These are phyloP conservation scores for Botrytis sinoallii DNA, from an alignment of 2,329 filamentous ascomycete genomes.

Conservation along the genomic window DNA sequence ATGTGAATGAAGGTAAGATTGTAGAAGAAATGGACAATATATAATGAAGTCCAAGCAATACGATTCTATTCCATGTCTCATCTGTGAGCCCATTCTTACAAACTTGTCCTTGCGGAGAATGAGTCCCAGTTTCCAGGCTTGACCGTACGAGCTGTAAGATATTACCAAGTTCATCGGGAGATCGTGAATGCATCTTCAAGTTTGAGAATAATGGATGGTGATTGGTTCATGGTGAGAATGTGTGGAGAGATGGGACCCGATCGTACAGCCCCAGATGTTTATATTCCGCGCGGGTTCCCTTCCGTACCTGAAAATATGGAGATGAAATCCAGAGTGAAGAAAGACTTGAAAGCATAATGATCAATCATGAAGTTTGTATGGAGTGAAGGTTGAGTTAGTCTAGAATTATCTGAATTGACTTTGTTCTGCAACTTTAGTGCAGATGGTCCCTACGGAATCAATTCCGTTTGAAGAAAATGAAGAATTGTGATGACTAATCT, in stretches of 20 bases:
- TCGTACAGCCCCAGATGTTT: not conserved
- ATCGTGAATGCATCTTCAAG: not conserved
- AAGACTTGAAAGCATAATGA: not conserved
- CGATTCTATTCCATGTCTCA: not conserved
- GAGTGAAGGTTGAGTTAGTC: not conserved
- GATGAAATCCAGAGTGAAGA: not conserved
- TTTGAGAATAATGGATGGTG: not conserved
- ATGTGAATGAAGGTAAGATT: not conserved
- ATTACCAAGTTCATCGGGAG: not conserved
- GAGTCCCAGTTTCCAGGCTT: not conserved
- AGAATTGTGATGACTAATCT: not conserved
- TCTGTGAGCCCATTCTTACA: not conserved
- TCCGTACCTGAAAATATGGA: not conserved
- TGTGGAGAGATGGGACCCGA: not conserved
- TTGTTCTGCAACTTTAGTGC: not conserved
- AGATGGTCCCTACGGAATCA: not conserved
- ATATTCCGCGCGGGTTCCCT: constrained; percentile 15
- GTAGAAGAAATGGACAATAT: not conserved
- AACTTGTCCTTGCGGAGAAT: not conserved
- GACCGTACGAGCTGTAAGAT: not conserved
- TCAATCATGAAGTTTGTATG: not conserved
- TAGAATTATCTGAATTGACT: not conserved
- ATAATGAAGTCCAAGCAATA: not conserved
- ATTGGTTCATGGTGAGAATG: not conserved
- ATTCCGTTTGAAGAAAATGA: not conserved